Evolutionary conservation across 352 stramenopile species (phyloP).

Genomic region (Globisporangium sylvaticum): DNA sequence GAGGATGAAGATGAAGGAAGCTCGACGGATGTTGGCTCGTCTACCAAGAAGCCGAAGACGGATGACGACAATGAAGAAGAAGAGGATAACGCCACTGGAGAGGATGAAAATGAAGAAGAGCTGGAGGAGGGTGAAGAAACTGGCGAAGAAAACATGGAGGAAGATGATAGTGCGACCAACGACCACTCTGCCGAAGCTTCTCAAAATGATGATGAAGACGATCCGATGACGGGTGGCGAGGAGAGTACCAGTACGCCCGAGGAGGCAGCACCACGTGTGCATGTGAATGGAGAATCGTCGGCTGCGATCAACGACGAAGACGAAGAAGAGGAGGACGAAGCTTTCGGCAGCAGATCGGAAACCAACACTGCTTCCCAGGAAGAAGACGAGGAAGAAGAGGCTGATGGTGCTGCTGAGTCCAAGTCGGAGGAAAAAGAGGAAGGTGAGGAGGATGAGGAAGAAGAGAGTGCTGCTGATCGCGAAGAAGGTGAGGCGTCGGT

Average conservation of each 20-base stretch:
- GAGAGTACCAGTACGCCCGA: slow-evolving; percentile 9
- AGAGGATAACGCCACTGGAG: slow-evolving; percentile 10
- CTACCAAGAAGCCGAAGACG: slow-evolving; percentile 22
- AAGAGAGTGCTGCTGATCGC: background rate
- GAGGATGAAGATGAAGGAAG: slow-evolving; percentile 24
- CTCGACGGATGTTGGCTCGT: slow-evolving; percentile 12
- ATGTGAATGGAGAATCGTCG: background rate
- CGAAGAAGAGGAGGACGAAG: slow-evolving; percentile 22
- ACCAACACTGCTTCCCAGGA: slow-evolving; percentile 1
- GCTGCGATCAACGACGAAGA: slow-evolving; percentile 10
- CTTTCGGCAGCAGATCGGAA: slow-evolving; percentile 13
- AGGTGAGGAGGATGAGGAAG: slow-evolving; percentile 14
- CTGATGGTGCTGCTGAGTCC: background rate
- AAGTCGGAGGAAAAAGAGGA: slow-evolving; percentile 23
- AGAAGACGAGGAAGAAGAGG: slow-evolving; percentile 9
- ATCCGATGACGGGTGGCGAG: slow-evolving; percentile 24
- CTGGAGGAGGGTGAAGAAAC: slow-evolving; percentile 17
- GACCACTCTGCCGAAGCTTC: background rate
- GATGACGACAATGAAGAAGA: slow-evolving; percentile 19
- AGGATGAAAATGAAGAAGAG: slow-evolving; percentile 22
- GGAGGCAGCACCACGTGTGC: background rate
- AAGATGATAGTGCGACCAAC: slow-evolving; percentile 6
- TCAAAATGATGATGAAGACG: slow-evolving; percentile 22
- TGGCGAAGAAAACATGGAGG: slow-evolving; percentile 13
- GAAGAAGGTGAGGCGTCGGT: background rate